A percentile compares a stretch with the other conserved stretches of the same genome.
Evolutionary conservation across 202 grass and related monocot genomes (phyloP).

Genomic region (Digitaria exilis): DNA sequence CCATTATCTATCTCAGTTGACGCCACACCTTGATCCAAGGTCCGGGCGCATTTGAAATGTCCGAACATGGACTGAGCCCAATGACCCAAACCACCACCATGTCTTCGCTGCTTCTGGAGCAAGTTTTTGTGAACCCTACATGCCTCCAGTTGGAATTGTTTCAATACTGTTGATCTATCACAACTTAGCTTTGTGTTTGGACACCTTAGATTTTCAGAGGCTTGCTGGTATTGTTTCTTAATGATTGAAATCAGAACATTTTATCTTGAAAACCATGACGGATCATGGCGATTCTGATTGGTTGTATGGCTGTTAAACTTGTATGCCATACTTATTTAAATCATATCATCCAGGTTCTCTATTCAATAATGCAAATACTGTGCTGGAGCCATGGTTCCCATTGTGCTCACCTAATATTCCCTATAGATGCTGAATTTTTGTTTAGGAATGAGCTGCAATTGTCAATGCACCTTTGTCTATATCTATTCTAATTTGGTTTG

Average conservation of each 20-base stretch:
- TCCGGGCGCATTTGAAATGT: neutral
- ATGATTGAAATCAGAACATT: neutral
- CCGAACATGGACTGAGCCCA: too few relatives aligned
- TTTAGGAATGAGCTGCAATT: neutral
- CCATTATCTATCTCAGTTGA: neutral
- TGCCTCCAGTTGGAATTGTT: neutral
- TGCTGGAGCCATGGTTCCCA: neutral
- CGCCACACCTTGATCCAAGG: neutral
- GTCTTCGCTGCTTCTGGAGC: neutral
- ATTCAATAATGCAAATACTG: neutral
- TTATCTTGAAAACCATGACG: neutral
- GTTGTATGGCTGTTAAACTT: neutral
- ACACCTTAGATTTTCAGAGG: neutral
- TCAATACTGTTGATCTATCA: neutral
- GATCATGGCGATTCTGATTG: neutral
- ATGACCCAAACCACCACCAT: neutral
- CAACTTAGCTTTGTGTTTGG: neutral
- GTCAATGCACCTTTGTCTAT: neutral
- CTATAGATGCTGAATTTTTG: neutral
- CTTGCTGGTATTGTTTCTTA: neutral
- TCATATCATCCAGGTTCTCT: neutral
- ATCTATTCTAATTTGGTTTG: constrained; percentile 23
- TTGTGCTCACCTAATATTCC: neutral
- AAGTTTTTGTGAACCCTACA: neutral
- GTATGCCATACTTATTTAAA: neutral